phyloP scores from a whole-genome alignment of 257 asterid species.

The Coffea canephora region DNA sequence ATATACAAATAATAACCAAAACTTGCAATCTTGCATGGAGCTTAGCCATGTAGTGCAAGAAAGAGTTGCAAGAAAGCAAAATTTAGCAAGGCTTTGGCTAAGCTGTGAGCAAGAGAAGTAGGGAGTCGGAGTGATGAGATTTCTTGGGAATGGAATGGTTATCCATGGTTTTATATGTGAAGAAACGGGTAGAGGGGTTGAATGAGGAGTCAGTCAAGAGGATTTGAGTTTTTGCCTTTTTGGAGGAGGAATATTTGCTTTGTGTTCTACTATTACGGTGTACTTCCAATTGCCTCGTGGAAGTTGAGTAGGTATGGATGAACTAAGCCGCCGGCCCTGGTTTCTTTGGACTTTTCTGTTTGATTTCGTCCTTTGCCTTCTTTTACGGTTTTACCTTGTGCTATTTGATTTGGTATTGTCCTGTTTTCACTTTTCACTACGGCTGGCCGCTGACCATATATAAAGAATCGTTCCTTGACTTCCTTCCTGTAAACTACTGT shows the following conservation, averaged over 20 bases:
- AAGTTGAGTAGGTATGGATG: slow-evolving; percentile 23
- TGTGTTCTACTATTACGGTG: background rate
- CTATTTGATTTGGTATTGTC: background rate
- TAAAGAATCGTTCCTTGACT: background rate
- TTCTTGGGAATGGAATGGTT: background rate
- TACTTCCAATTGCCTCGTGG: slow-evolving; percentile 25
- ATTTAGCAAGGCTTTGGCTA: background rate
- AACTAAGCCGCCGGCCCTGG: slow-evolving; percentile 35
- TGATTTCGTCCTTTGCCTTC: background rate
- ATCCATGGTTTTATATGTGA: slow-evolving; percentile 1
- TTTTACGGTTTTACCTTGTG: background rate
- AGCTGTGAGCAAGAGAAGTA: background rate
- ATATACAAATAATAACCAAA: slow-evolving; percentile 16
- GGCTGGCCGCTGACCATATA: background rate
- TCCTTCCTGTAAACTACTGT: background rate
- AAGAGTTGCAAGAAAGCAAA: background rate
- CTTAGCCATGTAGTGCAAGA: slow-evolving; percentile 20
- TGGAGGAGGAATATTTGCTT: background rate
- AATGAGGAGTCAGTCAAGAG: slow-evolving; percentile 13
- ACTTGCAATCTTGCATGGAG: background rate
- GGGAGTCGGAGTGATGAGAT: slow-evolving; percentile 1
- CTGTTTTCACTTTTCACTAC: background rate
- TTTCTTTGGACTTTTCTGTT: background rate
- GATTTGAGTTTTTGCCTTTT: background rate
- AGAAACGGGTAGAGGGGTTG: background rate